Conservation (phyloP, 169 alveolate genomes). For the Hepatocystis sp. region DNA sequence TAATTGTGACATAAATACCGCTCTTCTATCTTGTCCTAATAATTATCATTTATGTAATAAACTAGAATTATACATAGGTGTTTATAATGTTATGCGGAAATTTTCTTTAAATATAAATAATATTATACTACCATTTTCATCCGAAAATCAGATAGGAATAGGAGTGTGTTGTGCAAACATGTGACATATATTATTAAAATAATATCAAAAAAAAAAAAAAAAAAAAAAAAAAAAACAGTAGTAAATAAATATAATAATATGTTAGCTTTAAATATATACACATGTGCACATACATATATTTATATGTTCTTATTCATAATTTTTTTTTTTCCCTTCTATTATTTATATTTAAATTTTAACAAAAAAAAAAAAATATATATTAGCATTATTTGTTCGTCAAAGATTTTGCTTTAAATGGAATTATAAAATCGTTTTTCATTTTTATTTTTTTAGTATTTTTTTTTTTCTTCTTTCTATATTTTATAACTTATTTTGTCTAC, state of each 20-base stretch:
- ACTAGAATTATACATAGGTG: constrained; percentile 84
- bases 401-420: constrained; percentile 1
- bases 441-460: not conserved
- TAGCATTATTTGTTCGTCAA: not conserved
- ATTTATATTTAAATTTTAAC: not conserved
- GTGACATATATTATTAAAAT: constrained; percentile 1
- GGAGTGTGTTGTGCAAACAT: constrained; percentile 68
- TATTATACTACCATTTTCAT: constrained; percentile 49
- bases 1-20: constrained; percentile 86
- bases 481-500: not conserved
- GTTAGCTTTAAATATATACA: not conserved
- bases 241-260: not conserved
- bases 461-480: not conserved
- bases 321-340: not conserved
- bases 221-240: constrained; percentile 1
- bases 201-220: not conserved
- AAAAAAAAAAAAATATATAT: not conserved
- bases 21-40: constrained; percentile 85
- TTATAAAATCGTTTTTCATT: constrained; percentile 12
- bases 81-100: constrained; percentile 47
- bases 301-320: too few relatives aligned
- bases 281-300: not conserved
- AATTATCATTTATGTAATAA: constrained; percentile 91
- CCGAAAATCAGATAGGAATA: constrained; percentile 58
- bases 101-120: constrained; percentile 53